Evolutionary conservation across 2,329 filamentous ascomycete genomes (phyloP), one percentile per base, ranked within the genome.

Genomic region (Didymella sp.): DNA sequence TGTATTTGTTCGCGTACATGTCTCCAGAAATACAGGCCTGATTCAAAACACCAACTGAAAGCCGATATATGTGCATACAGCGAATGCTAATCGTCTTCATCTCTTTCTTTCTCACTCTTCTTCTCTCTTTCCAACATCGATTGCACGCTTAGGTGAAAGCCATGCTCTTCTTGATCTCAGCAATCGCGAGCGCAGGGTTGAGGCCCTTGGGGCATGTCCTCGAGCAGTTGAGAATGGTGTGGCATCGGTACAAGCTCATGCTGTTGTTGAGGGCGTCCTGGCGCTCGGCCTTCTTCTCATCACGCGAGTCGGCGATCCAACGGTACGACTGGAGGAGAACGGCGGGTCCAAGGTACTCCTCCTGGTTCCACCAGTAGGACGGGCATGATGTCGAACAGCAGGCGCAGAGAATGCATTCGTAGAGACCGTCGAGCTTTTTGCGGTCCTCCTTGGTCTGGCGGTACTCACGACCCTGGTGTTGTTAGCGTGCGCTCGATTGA

Each of bases 301-400:
- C 95, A 79, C 95, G 89, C 40, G 91, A 96, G 78, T 99, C 95
- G 74, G 89, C 90, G 67, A 99, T 85, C 95, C 95, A 99, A 76
- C 94, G 88, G 87, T 98, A 99, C 8, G 92, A 96, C 82, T 99
- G 95, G 67, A 99, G 87, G 50, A 99, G 89, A 60, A 99, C 91
- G 67, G 95, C 95, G 58, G 95, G 95, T 63, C 95, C 95, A 47
- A 99, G 91, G 83, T 99, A 99, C 80, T 98, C 93, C 81, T 98
- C 93, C 69, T 89, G 88, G 84, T 99, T 99, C 95, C 95, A 99
- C 95, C 95, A 99, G 85, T 99, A 99, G 17, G 92, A 97, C n/a
- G 95, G 95, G 85, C 95, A 99, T 43, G 94, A 96, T 21, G 95
- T 99, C 67, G 91, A 95, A 88, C 95, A 99, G 88, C 95, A 99